Conservation (phyloP, 768 basidiomycete genomes). For the Saitozyma podzolica region DNA sequence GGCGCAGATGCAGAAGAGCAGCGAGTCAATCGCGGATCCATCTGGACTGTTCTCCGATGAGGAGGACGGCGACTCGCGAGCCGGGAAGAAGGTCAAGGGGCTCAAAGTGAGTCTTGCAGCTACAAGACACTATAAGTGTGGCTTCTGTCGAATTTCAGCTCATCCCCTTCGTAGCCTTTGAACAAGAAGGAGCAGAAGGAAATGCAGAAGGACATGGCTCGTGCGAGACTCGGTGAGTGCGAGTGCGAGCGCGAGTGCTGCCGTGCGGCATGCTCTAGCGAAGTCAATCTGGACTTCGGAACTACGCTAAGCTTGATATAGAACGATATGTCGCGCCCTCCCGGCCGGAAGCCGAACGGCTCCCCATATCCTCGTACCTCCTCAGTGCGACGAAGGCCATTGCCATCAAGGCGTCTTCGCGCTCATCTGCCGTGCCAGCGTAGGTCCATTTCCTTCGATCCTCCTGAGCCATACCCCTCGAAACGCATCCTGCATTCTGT, state of each 20-base stretch:
- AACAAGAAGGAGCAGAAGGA: slow-evolving; percentile 29
- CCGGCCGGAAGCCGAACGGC: slow-evolving; percentile 13
- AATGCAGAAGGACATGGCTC: slow-evolving; percentile 26
- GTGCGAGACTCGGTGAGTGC: slow-evolving; percentile 23
- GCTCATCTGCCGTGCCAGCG: neutral
- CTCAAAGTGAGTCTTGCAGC: neutral
- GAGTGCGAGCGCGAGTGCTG: too few species aligned
- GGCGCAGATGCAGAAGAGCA: too few species aligned
- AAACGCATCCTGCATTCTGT: neutral
- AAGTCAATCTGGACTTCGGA: neutral
- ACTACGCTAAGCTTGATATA: slow-evolving; percentile 1
- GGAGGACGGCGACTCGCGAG: neutral
- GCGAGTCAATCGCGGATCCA: neutral
- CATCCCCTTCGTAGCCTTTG: slow-evolving; percentile 12
- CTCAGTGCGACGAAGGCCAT: slow-evolving; percentile 5
- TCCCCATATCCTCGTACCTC: slow-evolving; percentile 22
- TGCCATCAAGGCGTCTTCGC: neutral
- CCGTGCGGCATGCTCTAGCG: too few species aligned
- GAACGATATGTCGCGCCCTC: slow-evolving; percentile 16
- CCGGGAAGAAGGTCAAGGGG: neutral
- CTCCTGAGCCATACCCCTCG: neutral
- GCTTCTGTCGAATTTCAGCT: neutral
- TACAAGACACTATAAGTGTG: neutral
- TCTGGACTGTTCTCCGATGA: neutral
- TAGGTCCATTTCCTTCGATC: slow-evolving; percentile 4